Base-by-base conservation (phyloP, 2,329 filamentous ascomycete genomes). In the Diaporthe ampelina region DNA sequence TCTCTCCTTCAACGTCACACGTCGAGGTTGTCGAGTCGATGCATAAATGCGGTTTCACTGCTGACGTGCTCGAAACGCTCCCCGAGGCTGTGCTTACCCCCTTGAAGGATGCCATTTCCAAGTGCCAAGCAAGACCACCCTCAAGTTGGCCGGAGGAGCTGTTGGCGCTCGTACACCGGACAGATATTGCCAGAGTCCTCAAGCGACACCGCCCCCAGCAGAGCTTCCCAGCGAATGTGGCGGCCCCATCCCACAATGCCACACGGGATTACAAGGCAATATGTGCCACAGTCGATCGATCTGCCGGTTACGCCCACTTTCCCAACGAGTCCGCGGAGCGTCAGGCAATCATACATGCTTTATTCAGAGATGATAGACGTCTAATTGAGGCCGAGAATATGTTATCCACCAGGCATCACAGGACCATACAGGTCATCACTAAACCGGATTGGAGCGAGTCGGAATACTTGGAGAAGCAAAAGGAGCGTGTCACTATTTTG, bases 291-390 rank as follows among this genome's bases (percentile, higher is more conserved):
- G 40, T 70, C 3, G 74, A 76, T 17, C 61, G 50, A 54, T 68
- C 74, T 15, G 68, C 61, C 32, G 68, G 52, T 11, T 65, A 72
- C 29, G 69, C 50, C 15, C 73, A 72, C 57, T 7, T 72, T 7
- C 63, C 72, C 24, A 96, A 94, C 77, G 88, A 91, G 75, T 90
- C 88, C 52, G 85, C 90, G 1, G 92, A 94, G 58, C 91, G 95
- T 37, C 92, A 96, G 81, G 89, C 92, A 13, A 91, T 98, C 10
- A 97, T 97, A 40, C 91, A 92, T 69, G 87, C 97, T 11, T 92
- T 99, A 37, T 99, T 98, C 88, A 93, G 92, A 75, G 95, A 98
- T 77, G 97, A 99, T 80, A 91, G 95, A 75, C 92, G 97, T 48
- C 92, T 97, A 72, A 92, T 95, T 76, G 97, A 99, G 84, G 97